phyloP scores from a whole-genome alignment of 129 eudicot genomes.

The Erigeron canadensis region DNA sequence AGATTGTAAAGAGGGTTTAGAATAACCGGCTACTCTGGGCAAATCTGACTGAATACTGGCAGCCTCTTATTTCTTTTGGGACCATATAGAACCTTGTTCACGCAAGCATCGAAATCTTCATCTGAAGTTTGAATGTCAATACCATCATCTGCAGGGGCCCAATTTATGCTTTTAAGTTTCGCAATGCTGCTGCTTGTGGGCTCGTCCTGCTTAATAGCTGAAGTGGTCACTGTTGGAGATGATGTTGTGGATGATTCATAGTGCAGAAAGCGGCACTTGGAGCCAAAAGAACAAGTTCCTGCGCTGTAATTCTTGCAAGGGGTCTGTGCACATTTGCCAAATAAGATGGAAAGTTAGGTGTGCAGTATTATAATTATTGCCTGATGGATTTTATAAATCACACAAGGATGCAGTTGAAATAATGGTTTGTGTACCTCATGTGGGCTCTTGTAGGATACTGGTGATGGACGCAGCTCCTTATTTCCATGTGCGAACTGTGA shows the following conservation, averaged over 20 bases:
- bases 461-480: conserved; percentile 28
- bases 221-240: conserved; percentile 21
- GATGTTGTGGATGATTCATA: conserved; percentile 20
- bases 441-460: conserved; percentile 30
- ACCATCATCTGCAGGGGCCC: conserved; percentile 40
- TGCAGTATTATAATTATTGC: not conserved
- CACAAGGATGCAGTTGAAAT: conserved; percentile 4
- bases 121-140: conserved; percentile 8
- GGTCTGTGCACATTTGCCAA: conserved; percentile 19
- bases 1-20: not conserved
- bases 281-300: conserved; percentile 29
- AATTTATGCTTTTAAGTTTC: conserved; percentile 28
- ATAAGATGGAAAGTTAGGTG: conserved; percentile 4
- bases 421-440: conserved; percentile 28
- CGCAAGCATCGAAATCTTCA: conserved; percentile 29
- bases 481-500: conserved; percentile 40
- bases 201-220: conserved; percentile 24
- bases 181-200: conserved; percentile 16
- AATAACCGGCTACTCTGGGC: conserved; percentile 23
- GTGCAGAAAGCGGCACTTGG: conserved; percentile 28
- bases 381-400: not conserved
- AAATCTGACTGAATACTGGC: conserved; percentile 31
- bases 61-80: conserved; percentile 27
- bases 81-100: conserved; percentile 26
- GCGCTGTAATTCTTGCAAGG: conserved; percentile 33